phyloP scores from a whole-genome alignment of 2,329 filamentous ascomycete species.

The Fusarium cicatricum region DNA sequence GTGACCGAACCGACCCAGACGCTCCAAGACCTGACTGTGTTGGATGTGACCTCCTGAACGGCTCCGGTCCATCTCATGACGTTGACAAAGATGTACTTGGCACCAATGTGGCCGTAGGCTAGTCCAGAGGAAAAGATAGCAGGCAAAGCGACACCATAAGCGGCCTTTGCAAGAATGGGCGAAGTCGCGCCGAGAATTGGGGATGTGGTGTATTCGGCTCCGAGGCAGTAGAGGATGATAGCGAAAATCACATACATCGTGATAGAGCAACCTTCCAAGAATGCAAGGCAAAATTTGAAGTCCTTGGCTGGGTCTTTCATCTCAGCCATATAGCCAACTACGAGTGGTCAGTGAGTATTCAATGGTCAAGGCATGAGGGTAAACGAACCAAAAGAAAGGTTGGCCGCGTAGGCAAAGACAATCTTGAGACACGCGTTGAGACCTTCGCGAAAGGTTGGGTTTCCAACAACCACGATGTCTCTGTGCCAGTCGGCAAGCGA shows the following conservation, averaged over 20 bases:
- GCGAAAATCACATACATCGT: constrained; percentile 36
- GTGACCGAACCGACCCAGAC: constrained; percentile 27
- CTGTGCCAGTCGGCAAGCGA: constrained; percentile 15
- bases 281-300: constrained; percentile 33
- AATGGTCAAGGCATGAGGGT: fast-evolving
- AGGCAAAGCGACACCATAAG: constrained; percentile 36
- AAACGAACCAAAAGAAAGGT: constrained; percentile 37
- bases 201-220: constrained; percentile 32
- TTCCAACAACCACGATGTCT: constrained; percentile 15
- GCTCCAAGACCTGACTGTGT: constrained; percentile 27
- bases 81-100: constrained; percentile 25
- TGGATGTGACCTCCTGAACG: constrained; percentile 4
- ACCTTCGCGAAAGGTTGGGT: constrained; percentile 19
- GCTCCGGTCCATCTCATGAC: constrained; percentile 2
- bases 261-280: constrained; percentile 32
- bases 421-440: constrained; percentile 22
- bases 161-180: constrained; percentile 28
- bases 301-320: constrained; percentile 35
- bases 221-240: constrained; percentile 36
- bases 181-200: constrained; percentile 37
- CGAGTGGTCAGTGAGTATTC: background rate
- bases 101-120: constrained; percentile 26
- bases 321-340: constrained; percentile 34
- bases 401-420: constrained; percentile 32
- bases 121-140: constrained; percentile 36